These are phyloP conservation scores for Auxenochlorella pyrenoidosa DNA, from an alignment of 139 green algal genomes.

Conservation along the genomic window DNA sequence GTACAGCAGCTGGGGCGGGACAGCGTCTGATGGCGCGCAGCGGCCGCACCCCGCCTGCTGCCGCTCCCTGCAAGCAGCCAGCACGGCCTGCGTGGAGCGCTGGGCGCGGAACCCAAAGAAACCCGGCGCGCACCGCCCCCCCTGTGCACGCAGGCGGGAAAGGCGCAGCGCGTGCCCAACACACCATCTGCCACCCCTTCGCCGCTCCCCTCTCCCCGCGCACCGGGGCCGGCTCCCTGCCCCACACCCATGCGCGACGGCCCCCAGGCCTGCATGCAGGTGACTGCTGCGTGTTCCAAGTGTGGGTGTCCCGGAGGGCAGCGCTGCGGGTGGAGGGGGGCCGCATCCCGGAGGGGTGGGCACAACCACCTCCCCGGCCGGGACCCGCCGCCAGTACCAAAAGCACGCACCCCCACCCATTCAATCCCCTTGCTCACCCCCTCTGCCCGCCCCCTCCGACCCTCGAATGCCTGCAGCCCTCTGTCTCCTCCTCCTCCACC, in stretches of 20 bases:
- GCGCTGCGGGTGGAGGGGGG: not conserved
- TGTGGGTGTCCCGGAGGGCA: not conserved
- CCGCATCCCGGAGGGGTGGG: not conserved
- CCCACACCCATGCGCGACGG: not conserved
- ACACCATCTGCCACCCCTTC: not conserved
- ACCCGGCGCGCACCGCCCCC: too few species aligned
- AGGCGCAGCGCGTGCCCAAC: slow-evolving; percentile 18
- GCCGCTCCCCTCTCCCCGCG: not conserved
- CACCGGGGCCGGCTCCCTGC: not conserved
- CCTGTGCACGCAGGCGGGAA: not conserved
- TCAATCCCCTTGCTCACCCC: not conserved
- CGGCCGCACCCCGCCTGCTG: not conserved
- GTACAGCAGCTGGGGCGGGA: not conserved
- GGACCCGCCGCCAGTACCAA: not conserved
- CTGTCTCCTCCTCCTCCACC: not conserved
- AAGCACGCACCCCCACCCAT: not conserved
- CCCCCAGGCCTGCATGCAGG: not conserved
- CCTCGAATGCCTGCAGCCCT: not conserved
- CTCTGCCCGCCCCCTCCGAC: not conserved
- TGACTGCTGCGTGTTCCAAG: not conserved
- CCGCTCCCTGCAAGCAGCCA: not conserved
- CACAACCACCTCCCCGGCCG: not conserved
- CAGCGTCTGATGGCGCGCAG: not conserved
- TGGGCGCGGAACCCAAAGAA: too few species aligned
- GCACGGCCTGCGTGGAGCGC: too few species aligned